Conservation (phyloP, 306 rosid genomes). For the Prunus mongolica region DNA sequence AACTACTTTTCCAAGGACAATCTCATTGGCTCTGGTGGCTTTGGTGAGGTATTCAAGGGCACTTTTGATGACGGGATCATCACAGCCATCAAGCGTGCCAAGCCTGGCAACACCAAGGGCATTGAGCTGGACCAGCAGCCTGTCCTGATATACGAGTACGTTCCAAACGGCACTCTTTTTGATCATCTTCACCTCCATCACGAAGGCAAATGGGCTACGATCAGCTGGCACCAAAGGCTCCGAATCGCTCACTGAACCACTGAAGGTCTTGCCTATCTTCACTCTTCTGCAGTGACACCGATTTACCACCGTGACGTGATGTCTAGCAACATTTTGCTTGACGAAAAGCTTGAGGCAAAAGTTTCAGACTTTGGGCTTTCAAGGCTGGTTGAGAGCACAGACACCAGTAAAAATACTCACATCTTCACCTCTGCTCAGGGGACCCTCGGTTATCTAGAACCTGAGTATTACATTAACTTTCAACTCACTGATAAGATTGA, state of each 20-base stretch:
- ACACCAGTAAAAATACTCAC: conserved; percentile 30
- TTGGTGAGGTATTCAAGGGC: conserved; percentile 50
- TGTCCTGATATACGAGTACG: conserved; percentile 35
- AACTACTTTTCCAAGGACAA: conserved; percentile 46
- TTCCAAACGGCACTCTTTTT: conserved; percentile 51
- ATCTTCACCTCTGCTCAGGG: conserved; percentile 52
- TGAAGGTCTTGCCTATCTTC: conserved; percentile 49
- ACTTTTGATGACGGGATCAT: conserved; percentile 38
- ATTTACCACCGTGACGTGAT: conserved; percentile 56
- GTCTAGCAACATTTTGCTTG: conserved; percentile 54
- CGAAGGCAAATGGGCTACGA: conserved; percentile 1
- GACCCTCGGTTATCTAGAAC: conserved; percentile 52
- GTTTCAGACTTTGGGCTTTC: conserved; percentile 56
- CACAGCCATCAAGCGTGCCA: conserved; percentile 44
- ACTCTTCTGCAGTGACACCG: conserved; percentile 42
- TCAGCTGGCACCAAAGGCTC: conserved; percentile 44
- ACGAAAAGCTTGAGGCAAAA: conserved; percentile 39
- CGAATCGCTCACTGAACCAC: conserved; percentile 45
- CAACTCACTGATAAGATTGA: conserved; percentile 59
- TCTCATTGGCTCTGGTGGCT: conserved; percentile 41
- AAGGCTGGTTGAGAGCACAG: conserved; percentile 42
- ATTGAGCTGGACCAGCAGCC: conserved; percentile 37
- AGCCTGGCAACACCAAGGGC: conserved; percentile 43
- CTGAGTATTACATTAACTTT: conserved; percentile 41
- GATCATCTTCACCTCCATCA: conserved; percentile 37